Conservation (phyloP, 2,329 filamentous ascomycete species). For the Cytospora piceicola region DNA sequence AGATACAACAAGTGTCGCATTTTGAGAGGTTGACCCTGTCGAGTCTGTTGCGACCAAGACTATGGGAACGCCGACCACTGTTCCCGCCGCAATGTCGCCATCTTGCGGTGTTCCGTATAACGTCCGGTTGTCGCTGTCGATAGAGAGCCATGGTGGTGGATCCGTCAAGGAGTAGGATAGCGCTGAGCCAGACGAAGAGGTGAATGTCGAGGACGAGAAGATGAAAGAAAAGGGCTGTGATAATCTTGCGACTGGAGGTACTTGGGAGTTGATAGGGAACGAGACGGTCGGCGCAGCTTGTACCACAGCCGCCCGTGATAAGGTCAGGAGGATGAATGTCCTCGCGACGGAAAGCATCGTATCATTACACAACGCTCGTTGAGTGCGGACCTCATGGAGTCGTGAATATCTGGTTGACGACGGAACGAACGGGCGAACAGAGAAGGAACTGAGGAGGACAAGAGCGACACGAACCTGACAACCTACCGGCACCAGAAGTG, state of each 20-base stretch:
- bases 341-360: slow-evolving; percentile 27
- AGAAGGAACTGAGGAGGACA: slow-evolving; percentile 8
- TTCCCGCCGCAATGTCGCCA: slow-evolving; percentile 50
- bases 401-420: slow-evolving; percentile 11
- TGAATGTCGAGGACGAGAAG: slow-evolving; percentile 76
- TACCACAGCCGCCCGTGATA: slow-evolving; percentile 38
- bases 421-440: slow-evolving; percentile 4
- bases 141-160: slow-evolving; percentile 73
- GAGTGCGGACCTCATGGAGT: slow-evolving; percentile 17
- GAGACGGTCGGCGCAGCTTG: slow-evolving; percentile 48
- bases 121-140: slow-evolving; percentile 67
- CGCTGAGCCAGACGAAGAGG: slow-evolving; percentile 52
- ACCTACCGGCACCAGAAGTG: slow-evolving; percentile 21
- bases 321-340: slow-evolving; percentile 34
- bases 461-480: slow-evolving; percentile 19
- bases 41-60: slow-evolving; percentile 71
- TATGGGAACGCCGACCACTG: slow-evolving; percentile 64
- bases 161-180: slow-evolving; percentile 69
- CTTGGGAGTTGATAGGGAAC: slow-evolving; percentile 83
- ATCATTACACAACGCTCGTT: slow-evolving; percentile 21
- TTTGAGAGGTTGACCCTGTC: slow-evolving; percentile 65
- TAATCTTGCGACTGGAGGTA: slow-evolving; percentile 77
- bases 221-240: slow-evolving; percentile 69
- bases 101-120: slow-evolving; percentile 72
- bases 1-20: slow-evolving; percentile 73